phyloP scores from a whole-genome alignment of 2,329 filamentous ascomycete genomes.

The Colletotrichum kahawae region DNA sequence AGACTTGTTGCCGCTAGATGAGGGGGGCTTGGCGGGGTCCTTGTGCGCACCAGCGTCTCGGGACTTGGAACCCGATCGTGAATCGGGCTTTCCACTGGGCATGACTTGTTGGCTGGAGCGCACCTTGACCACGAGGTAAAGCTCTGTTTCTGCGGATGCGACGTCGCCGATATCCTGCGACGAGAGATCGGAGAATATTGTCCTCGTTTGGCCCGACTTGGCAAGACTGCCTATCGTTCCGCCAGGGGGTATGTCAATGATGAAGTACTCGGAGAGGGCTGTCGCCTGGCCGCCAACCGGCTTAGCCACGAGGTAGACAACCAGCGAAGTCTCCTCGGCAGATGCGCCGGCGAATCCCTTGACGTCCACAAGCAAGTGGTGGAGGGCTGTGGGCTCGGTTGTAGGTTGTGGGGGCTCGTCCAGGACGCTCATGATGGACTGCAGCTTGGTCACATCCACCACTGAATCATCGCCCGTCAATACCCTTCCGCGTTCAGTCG shows the following conservation, averaged over 20 bases:
- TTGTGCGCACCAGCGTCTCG: constrained; percentile 42
- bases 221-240: constrained; percentile 71
- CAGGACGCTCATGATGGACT: constrained; percentile 94
- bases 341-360: constrained; percentile 81
- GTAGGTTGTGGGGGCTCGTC: constrained; percentile 77
- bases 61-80: constrained; percentile 54
- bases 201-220: constrained; percentile 74
- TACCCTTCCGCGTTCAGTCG: constrained; percentile 80
- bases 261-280: constrained; percentile 83
- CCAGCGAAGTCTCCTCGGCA: constrained; percentile 76
- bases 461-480: constrained; percentile 93
- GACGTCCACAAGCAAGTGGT: constrained; percentile 84
- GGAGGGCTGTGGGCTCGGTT: constrained; percentile 72
- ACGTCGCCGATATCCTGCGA: constrained; percentile 73
- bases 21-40: constrained; percentile 44
- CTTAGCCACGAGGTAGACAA: constrained; percentile 79
- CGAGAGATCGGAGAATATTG: constrained; percentile 86
- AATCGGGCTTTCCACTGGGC: constrained; percentile 48
- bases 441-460: constrained; percentile 86
- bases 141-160: constrained; percentile 68
- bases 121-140: constrained; percentile 86
- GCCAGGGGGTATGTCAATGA: constrained; percentile 76
- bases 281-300: constrained; percentile 65
- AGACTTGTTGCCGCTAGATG: constrained; percentile 48
- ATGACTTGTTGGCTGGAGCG: constrained; percentile 62